Conservation (phyloP, 1,139 yeast species). For the Pichia sp. region DNA sequence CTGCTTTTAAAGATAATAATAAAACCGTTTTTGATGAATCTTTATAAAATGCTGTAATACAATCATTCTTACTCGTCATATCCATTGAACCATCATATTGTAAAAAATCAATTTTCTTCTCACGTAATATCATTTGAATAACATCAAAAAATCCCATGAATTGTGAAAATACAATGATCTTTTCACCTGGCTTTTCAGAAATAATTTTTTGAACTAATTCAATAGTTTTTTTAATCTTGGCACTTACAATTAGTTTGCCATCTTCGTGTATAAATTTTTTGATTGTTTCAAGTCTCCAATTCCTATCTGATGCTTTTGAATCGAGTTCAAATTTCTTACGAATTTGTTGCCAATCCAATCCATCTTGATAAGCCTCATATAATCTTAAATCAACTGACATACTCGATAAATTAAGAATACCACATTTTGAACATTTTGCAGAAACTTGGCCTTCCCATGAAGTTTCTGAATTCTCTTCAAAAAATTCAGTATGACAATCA, state of each 20-base stretch:
- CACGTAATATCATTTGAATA: conserved; percentile 50
- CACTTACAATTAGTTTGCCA: conserved; percentile 36
- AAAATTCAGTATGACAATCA: conserved; percentile 51
- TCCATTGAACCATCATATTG: conserved; percentile 82
- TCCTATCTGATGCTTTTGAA: conserved; percentile 18
- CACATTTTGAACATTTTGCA: conserved; percentile 42
- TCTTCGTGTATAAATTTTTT: conserved; percentile 33
- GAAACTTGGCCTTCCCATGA: conserved; percentile 32
- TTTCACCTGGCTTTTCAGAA: conserved; percentile 44
- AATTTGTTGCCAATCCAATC: conserved; percentile 22
- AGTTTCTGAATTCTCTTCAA: conserved; percentile 37
- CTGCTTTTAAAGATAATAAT: conserved; percentile 78
- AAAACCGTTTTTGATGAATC: conserved; percentile 47
- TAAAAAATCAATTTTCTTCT: conserved; percentile 44
- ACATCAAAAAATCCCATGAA: conserved; percentile 76
- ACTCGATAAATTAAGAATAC: conserved; percentile 32
- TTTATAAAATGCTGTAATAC: conserved; percentile 59
- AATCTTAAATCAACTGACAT: conserved; percentile 46
- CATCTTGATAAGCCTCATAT: conserved; percentile 43
- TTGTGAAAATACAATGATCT: conserved; percentile 75
- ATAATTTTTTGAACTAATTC: conserved; percentile 41
- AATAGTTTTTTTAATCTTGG: conserved; percentile 49
- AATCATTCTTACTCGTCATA: conserved; percentile 54
- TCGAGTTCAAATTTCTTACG: conserved; percentile 19
- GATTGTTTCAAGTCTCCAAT: conserved; percentile 28